These are phyloP conservation scores for Lichtheimia hyalospora DNA, from an alignment of 371 early-diverging fungal genomes.

Conservation along the genomic window DNA sequence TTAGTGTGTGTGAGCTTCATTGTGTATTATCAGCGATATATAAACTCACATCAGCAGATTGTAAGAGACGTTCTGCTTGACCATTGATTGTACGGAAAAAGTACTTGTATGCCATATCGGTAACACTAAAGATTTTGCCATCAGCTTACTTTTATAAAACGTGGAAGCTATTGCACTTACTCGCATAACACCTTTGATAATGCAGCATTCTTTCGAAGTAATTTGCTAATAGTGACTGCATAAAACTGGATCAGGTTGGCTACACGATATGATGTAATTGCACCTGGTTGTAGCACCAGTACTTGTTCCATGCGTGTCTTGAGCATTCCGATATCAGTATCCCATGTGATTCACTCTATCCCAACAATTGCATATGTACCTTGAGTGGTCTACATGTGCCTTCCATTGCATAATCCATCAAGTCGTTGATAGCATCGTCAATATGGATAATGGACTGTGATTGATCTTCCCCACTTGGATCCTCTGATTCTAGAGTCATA, in stretches of 20 bases:
- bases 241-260: slow-evolving; percentile 82
- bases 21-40: neutral
- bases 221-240: slow-evolving; percentile 59
- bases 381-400: slow-evolving; percentile 77
- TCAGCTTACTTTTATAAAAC: neutral
- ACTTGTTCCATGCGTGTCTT: slow-evolving; percentile 80
- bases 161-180: slow-evolving; percentile 31
- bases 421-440: slow-evolving; percentile 37
- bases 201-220: slow-evolving; percentile 58
- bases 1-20: neutral
- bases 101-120: slow-evolving; percentile 64
- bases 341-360: neutral
- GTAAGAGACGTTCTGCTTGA: slow-evolving; percentile 65
- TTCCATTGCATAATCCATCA: slow-evolving; percentile 74
- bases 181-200: slow-evolving; percentile 61
- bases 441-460: slow-evolving; percentile 11
- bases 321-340: neutral
- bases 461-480: slow-evolving; percentile 2
- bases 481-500: neutral
- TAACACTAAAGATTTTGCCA: slow-evolving; percentile 40
- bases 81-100: slow-evolving; percentile 70
- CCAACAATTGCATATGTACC: slow-evolving; percentile 28
- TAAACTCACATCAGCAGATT: slow-evolving; percentile 47
- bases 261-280: slow-evolving; percentile 69
- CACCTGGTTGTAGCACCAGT: slow-evolving; percentile 66